These are phyloP conservation scores for Herpetospermum pedunculosum DNA, from an alignment of 306 rosid genomes.

Conservation along the genomic window DNA sequence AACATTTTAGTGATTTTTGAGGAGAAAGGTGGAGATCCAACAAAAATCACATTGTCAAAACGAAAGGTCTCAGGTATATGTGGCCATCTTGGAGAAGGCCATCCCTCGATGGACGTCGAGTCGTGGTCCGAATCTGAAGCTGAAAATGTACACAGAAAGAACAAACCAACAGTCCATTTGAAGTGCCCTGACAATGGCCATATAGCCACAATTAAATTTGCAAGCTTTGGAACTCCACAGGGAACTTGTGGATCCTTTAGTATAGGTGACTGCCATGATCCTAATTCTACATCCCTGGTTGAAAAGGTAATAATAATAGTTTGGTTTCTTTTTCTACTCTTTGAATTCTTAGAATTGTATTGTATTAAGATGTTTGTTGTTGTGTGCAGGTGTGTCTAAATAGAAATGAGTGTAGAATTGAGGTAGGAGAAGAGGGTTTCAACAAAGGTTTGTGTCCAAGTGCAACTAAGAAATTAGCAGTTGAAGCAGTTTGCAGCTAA, in stretches of 20 bases:
- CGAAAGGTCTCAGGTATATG: conserved; percentile 44
- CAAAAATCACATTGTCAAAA: conserved; percentile 35
- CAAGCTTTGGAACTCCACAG: conserved; percentile 74
- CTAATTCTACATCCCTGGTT: conserved; percentile 39
- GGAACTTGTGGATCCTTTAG: conserved; percentile 68
- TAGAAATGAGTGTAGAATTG: conserved; percentile 45
- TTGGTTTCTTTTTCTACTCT: neutral
- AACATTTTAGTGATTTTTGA: conserved; percentile 72
- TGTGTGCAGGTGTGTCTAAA: conserved; percentile 51
- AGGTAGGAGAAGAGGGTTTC: conserved; percentile 44
- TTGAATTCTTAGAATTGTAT: neutral
- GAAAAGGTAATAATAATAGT: conserved; percentile 53
- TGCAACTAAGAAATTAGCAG: conserved; percentile 60
- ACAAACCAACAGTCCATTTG: conserved; percentile 29
- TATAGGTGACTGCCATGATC: conserved; percentile 69
- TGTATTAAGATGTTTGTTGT: neutral
- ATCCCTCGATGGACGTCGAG: conserved; percentile 42
- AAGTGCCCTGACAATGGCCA: conserved; percentile 37
- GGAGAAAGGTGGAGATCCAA: conserved; percentile 88
- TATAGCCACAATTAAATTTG: conserved; percentile 49
- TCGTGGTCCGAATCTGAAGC: conserved; percentile 28
- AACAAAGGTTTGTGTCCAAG: conserved; percentile 30
- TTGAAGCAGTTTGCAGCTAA: conserved; percentile 52
- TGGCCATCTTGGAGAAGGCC: conserved; percentile 50
- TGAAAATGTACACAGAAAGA: conserved; percentile 16